phyloP scores from a whole-genome alignment of 1,284 basidiomycete genomes.

The Moesziomyces sp. region DNA sequence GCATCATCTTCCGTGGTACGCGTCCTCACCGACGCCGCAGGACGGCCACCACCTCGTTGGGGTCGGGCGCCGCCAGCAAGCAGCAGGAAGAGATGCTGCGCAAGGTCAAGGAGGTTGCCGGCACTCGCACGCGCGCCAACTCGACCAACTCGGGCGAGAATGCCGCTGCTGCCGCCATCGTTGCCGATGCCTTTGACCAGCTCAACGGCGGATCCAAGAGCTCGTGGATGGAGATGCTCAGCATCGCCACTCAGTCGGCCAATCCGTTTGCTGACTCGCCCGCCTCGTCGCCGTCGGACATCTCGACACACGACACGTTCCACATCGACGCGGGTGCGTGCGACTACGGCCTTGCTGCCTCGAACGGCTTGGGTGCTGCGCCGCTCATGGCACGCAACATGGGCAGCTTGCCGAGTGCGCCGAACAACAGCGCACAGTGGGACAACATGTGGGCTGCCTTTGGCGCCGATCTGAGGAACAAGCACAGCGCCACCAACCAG shows the following conservation, averaged over 20 bases:
- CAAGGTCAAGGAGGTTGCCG: constrained; percentile 33
- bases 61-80: constrained; percentile 36
- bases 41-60: constrained; percentile 40
- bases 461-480: constrained; percentile 20
- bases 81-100: constrained; percentile 37
- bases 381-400: constrained; percentile 1
- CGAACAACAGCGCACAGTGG: constrained; percentile 15
- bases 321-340: constrained; percentile 41
- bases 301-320: constrained; percentile 30
- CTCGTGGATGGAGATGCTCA: constrained; percentile 50
- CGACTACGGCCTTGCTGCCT: constrained; percentile 16
- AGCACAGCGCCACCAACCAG: constrained; percentile 1
- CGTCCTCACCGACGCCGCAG: constrained; percentile 42
- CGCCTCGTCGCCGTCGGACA: constrained; percentile 28
- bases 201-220: constrained; percentile 17
- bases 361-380: neutral
- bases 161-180: neutral
- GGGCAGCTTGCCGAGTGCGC: neutral
- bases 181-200: constrained; percentile 1
- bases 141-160: constrained; percentile 29
- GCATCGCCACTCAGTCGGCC: constrained; percentile 27
- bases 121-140: constrained; percentile 28
- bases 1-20: constrained; percentile 49
- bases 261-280: constrained; percentile 43
- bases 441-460: constrained; percentile 30